Percentiles rank a stretch among this genome's conserved stretches.
Evolutionary conservation across 108 stramenopile species (phyloP).

Genomic region (Cyclotella kingstonii): DNA sequence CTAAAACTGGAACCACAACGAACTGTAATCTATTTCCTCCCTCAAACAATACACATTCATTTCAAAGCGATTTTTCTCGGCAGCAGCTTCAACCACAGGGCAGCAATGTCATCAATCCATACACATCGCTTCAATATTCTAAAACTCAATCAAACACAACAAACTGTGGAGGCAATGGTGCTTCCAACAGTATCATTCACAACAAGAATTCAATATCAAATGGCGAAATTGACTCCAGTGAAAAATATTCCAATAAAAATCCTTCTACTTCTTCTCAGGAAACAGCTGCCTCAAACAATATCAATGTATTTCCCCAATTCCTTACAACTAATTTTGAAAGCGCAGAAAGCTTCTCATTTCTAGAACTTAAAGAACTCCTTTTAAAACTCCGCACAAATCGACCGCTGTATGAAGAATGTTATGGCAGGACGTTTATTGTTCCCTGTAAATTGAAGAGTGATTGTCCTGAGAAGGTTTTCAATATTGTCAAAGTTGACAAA

Average conservation of each 20-base stretch:
- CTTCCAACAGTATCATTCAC: too few species aligned
- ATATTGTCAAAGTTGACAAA: conserved; percentile 39
- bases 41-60: conserved; percentile 3
- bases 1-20: neutral
- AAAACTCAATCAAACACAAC: too few species aligned
- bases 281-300: neutral
- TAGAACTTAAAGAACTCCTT: conserved; percentile 38
- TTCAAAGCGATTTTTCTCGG: too few species aligned
- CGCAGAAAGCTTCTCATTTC: conserved; percentile 23
- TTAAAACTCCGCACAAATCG: conserved; percentile 19
- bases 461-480: conserved; percentile 21
- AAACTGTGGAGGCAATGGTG: too few species aligned
- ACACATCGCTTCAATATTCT: conserved; percentile 26
- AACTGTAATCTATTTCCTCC: conserved; percentile 1
- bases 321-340: neutral
- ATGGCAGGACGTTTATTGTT: conserved; percentile 35
- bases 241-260: neutral
- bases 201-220: too few species aligned
- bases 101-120: conserved; percentile 29
- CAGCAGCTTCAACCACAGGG: neutral
- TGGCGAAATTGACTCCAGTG: too few species aligned
- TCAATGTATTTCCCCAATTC: neutral
- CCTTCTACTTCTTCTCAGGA: conserved; percentile 4
- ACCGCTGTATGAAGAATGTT: conserved; percentile 47
- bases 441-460: conserved; percentile 32